These are phyloP conservation scores for Cutaneotrichosporon cyanovorans DNA, from an alignment of 1,284 basidiomycete species.

Conservation along the genomic window DNA sequence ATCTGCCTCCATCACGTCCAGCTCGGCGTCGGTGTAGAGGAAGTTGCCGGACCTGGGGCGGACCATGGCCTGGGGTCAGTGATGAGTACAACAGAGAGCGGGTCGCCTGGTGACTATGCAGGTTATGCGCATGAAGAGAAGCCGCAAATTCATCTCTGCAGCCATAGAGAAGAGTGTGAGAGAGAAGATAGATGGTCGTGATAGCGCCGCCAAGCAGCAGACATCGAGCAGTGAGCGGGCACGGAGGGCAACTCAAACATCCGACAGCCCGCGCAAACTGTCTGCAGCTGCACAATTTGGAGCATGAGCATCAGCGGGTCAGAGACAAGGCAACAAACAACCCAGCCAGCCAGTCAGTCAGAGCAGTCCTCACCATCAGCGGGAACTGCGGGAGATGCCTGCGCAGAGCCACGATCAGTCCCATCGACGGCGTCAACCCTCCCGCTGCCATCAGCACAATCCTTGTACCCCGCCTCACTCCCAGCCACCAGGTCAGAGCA, in stretches of 20 bases:
- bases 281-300: no score
- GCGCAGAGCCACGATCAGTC: conserved; percentile 57
- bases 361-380: conserved; percentile 61
- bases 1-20: conserved; percentile 65
- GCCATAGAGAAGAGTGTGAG: neutral
- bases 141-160: neutral
- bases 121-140: neutral
- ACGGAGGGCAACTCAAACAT: no score
- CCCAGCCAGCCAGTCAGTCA: no score
- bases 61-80: conserved; percentile 58
- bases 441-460: conserved; percentile 49
- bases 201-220: no score
- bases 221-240: no score
- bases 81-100: neutral
- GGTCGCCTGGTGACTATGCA: no score
- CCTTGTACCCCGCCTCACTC: conserved; percentile 27
- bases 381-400: conserved; percentile 50
- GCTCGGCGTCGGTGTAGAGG: conserved; percentile 57
- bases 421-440: conserved; percentile 67
- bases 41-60: conserved; percentile 71
- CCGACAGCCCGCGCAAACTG: no score
- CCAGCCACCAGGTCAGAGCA: conserved; percentile 55
- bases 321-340: no score
- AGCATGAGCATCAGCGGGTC: no score
- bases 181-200: no score